Conservation (phyloP, 345 rosid species). For the Hypericum androsaemum region DNA sequence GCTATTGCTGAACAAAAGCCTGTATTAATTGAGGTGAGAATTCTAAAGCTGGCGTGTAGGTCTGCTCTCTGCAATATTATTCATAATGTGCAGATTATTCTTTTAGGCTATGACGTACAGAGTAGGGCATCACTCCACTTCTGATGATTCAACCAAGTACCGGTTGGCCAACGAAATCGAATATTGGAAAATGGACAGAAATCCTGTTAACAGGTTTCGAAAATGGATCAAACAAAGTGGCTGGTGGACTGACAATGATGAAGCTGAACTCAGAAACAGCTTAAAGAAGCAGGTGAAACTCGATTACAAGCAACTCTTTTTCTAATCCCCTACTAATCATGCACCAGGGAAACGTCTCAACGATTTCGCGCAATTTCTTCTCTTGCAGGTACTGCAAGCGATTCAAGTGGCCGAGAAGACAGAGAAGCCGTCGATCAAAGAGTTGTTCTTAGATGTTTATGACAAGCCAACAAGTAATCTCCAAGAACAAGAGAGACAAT, state of each 20-base stretch:
- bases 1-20: conserved; percentile 57
- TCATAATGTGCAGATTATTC: neutral
- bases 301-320: neutral
- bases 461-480: conserved; percentile 48
- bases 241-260: conserved; percentile 67
- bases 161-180: conserved; percentile 48
- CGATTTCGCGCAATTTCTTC: conserved; percentile 12
- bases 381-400: conserved; percentile 44
- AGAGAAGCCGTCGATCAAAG: conserved; percentile 46
- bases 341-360: conserved; percentile 18
- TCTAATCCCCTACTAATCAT: neutral
- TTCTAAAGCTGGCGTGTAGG: neutral
- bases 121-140: conserved; percentile 79
- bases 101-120: conserved; percentile 58
- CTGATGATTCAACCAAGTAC: conserved; percentile 82
- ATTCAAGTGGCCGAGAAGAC: conserved; percentile 58
- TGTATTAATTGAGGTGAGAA: conserved; percentile 50
- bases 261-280: conserved; percentile 39
- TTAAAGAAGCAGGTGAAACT: conserved; percentile 42
- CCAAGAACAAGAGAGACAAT: conserved; percentile 47
- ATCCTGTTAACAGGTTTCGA: conserved; percentile 56
- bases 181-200: conserved; percentile 53
- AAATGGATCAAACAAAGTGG: conserved; percentile 59
- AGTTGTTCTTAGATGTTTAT: conserved; percentile 59
- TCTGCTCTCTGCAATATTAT: neutral